These are phyloP conservation scores for Yamadazyma siamensis DNA, from an alignment of 1,139 yeast species.

Conservation along the genomic window DNA sequence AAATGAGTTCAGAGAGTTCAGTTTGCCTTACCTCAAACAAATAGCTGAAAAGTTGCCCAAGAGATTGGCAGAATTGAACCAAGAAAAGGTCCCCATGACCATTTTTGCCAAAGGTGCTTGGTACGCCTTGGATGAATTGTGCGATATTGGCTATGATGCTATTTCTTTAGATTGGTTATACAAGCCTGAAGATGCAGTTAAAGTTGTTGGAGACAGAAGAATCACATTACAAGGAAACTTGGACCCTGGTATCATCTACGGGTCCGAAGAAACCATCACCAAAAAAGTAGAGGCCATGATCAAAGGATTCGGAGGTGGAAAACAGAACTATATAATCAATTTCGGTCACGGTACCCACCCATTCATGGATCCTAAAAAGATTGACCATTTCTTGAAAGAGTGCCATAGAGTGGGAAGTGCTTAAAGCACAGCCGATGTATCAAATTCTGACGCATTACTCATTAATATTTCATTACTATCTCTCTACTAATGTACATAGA, in stretches of 20 bases:
- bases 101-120: conserved; percentile 96
- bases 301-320: conserved; percentile 87
- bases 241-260: conserved; percentile 94
- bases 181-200: conserved; percentile 82
- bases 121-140: conserved; percentile 88
- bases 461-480: too few relatives aligned
- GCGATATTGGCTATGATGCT: conserved; percentile 80
- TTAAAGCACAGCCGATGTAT: conserved; percentile 3
- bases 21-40: conserved; percentile 81
- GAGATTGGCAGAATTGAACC: conserved; percentile 69
- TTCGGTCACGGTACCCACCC: conserved; percentile 99
- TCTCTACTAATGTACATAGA: conserved; percentile 6
- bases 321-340: conserved; percentile 84
- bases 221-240: conserved; percentile 91
- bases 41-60: conserved; percentile 67
- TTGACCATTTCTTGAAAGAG: conserved; percentile 79
- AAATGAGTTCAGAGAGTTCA: conserved; percentile 78
- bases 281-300: conserved; percentile 85
- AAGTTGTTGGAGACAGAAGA: conserved; percentile 67
- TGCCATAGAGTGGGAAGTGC: conserved; percentile 72
- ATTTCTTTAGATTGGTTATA: conserved; percentile 92
- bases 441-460: conserved; percentile 2
- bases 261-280: conserved; percentile 76
- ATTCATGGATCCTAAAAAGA: conserved; percentile 88
- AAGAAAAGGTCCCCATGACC: conserved; percentile 77